Percentiles rank a stretch among this genome's conserved stretches.
Conservation (phyloP, 2,329 filamentous ascomycete genomes). For the Byssothecium circinans region DNA sequence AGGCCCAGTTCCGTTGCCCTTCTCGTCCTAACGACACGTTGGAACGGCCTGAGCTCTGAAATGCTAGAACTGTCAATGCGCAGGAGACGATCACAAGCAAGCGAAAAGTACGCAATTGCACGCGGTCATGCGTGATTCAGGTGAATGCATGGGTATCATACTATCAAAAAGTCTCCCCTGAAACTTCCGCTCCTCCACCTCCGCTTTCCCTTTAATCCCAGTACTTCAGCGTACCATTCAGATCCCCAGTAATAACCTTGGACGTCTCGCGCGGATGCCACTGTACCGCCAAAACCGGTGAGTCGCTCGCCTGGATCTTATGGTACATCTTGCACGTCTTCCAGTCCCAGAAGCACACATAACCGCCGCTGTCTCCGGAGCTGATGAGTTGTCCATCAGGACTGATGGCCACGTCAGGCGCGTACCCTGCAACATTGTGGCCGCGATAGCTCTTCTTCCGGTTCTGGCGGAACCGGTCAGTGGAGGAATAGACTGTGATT, state of each 20-base stretch:
- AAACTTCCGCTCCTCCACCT: conserved; percentile 3
- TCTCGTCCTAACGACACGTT: too few relatives aligned
- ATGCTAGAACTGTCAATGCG: too few relatives aligned
- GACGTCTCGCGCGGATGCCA: conserved; percentile 99
- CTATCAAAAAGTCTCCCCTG: conserved; percentile 10
- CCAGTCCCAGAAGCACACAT: conserved; percentile 97
- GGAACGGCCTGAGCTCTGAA: too few relatives aligned
- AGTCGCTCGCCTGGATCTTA: conserved; percentile 84
- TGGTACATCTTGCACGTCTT: conserved; percentile 99
- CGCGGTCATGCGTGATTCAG: too few relatives aligned
- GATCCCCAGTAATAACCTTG: conserved; percentile 86
- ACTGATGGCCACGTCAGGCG: conserved; percentile 83
- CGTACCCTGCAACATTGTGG: conserved; percentile 93
- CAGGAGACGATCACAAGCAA: too few relatives aligned
- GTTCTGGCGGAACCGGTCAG: conserved; percentile 95
- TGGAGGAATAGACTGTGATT: conserved; percentile 91
- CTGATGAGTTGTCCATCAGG: conserved; percentile 91
- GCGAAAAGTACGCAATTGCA: too few relatives aligned
- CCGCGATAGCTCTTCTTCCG: conserved; percentile 95
- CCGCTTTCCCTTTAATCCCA: conserved; percentile 68
- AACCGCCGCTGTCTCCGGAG: conserved; percentile 84
- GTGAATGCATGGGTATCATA: conserved; percentile 26
- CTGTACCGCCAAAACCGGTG: conserved; percentile 80
- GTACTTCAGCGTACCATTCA: conserved; percentile 86
- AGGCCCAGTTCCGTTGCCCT: too few relatives aligned